A percentile compares a stretch with the other conserved stretches of the same genome.
phyloP scores from a whole-genome alignment of 495 filamentous ascomycete species.

The Xylaria venustula region DNA sequence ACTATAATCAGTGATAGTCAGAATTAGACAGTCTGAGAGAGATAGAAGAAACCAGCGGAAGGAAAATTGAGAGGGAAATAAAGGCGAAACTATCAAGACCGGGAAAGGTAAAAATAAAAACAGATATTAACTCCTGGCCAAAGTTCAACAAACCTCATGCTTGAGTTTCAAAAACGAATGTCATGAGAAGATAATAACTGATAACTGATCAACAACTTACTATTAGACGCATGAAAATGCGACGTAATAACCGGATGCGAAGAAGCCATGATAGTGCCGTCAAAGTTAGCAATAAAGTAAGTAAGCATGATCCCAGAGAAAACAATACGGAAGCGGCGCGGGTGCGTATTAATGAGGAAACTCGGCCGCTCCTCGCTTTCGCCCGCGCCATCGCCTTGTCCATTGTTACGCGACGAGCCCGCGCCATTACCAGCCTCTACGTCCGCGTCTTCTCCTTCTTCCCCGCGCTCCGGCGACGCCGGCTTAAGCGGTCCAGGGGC shows the following conservation, averaged over 20 bases:
- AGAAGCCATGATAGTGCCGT: slow-evolving; percentile 78
- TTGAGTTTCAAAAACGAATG: too few species aligned
- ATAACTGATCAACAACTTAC: too few species aligned
- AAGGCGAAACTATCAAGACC: too few species aligned
- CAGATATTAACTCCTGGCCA: too few species aligned
- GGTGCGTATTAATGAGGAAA: slow-evolving; percentile 36
- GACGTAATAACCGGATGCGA: slow-evolving; percentile 81
- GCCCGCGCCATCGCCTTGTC: not conserved
- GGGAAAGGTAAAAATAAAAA: too few species aligned
- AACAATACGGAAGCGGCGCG: slow-evolving; percentile 37
- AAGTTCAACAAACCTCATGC: too few species aligned
- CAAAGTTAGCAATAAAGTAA: slow-evolving; percentile 56
- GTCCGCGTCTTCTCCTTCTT: slow-evolving; percentile 2
- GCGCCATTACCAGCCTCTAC: slow-evolving; percentile 4
- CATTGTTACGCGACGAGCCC: too few species aligned
- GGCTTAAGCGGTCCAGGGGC: not conserved
- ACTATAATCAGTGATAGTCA: too few species aligned
- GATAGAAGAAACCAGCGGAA: too few species aligned
- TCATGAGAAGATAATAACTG: too few species aligned
- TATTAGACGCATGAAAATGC: slow-evolving; percentile 69
- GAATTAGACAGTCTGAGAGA: too few species aligned
- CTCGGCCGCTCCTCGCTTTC: slow-evolving; percentile 4
- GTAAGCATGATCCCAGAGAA: slow-evolving; percentile 36
- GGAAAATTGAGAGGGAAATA: too few species aligned
- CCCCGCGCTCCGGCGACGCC: not conserved